Percentiles rank a stretch among this genome's conserved stretches.
phyloP scores from a whole-genome alignment of 441 rosid genomes.

The Croton setiger region DNA sequence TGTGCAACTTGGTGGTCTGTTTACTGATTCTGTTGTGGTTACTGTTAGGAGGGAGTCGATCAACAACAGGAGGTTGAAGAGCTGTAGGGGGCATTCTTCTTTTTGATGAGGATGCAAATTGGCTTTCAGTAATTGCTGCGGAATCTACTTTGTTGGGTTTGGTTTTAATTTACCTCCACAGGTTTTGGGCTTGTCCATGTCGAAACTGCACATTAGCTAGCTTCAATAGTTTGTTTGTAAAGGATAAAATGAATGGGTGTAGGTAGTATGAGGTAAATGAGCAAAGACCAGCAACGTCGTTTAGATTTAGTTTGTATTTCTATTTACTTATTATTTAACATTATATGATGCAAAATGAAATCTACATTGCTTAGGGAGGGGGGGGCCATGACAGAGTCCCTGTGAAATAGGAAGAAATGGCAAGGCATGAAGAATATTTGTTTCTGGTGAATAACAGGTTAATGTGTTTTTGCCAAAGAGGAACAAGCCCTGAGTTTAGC shows the following conservation, averaged over 20 bases:
- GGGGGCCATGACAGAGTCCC: not conserved
- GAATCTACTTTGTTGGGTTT: constrained; percentile 32
- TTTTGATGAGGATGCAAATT: not conserved
- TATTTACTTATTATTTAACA: not conserved
- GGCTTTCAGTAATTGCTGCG: constrained; percentile 21
- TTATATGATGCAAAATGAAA: constrained; percentile 17
- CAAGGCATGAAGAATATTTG: no score
- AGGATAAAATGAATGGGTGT: constrained; percentile 19
- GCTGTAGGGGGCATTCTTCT: constrained; percentile 17
- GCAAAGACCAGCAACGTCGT: constrained; percentile 10
- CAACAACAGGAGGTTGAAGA: constrained; percentile 44
- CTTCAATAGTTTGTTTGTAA: constrained; percentile 15
- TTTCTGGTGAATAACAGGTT: no score
- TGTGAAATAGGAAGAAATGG: no score
- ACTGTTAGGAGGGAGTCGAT: constrained; percentile 38
- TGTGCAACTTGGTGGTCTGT: not conserved
- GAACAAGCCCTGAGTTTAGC: no score
- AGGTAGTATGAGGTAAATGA: constrained; percentile 7
- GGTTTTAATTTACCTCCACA: constrained; percentile 2
- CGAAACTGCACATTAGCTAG: not conserved
- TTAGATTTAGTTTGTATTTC: not conserved
- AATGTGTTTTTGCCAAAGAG: no score
- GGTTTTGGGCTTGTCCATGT: not conserved
- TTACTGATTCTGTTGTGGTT: not conserved
- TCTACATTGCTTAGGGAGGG: constrained; percentile 32